Evolutionary conservation across 176 grass and related monocot genomes (phyloP).

Genomic region (Thinopyrum elongatum): DNA sequence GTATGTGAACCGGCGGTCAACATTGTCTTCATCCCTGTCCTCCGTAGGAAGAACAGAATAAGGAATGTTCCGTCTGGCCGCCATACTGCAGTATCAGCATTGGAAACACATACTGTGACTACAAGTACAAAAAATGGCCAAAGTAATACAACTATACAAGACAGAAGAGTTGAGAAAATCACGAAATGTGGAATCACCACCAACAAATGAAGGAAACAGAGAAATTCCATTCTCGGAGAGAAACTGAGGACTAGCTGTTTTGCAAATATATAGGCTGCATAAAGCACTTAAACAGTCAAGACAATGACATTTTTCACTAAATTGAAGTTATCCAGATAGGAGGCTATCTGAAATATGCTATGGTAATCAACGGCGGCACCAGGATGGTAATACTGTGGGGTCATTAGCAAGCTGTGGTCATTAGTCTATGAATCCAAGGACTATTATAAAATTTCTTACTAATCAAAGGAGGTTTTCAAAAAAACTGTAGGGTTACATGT

Average conservation of each 20-base stretch:
- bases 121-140: background rate
- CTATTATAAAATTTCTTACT: no score
- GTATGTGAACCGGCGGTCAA: conserved; percentile 76
- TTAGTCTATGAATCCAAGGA: no score
- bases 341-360: background rate
- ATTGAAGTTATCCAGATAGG: background rate
- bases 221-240: background rate
- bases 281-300: background rate
- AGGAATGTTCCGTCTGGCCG: conserved; percentile 57
- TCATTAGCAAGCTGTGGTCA: no score
- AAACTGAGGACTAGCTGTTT: background rate
- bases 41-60: conserved; percentile 62
- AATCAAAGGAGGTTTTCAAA: no score
- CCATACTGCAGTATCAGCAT: conserved; percentile 44
- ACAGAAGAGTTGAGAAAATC: background rate
- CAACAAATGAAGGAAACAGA: background rate
- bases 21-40: conserved; percentile 37
- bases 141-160: background rate
- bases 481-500: no score
- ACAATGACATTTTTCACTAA: conserved; percentile 3
- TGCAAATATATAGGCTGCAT: background rate
- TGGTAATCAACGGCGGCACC: background rate
- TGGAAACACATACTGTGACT: background rate
- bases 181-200: background rate
- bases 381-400: no score